Percentiles rank a stretch among this genome's conserved stretches.
Conservation (phyloP, 1,139 yeast genomes). For the Debaryomycetaceae sp. region DNA sequence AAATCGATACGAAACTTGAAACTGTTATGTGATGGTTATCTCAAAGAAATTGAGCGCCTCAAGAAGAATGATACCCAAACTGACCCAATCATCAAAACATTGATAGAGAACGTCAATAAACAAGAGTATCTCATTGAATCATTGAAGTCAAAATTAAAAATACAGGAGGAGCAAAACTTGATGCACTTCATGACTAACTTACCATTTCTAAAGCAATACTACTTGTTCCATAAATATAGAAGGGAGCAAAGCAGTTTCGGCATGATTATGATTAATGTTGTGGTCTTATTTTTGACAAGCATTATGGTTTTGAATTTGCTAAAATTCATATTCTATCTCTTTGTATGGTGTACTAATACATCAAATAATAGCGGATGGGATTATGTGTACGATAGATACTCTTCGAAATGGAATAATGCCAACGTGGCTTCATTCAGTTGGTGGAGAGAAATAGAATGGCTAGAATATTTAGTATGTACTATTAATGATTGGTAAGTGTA, state of each 20-base stretch:
- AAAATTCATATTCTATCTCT: constrained; percentile 12
- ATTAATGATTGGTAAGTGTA: background rate
- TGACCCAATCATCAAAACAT: constrained; percentile 12
- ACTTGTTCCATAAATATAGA: constrained; percentile 23
- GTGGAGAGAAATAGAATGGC: constrained; percentile 35
- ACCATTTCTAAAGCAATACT: constrained; percentile 34
- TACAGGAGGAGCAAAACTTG: constrained; percentile 7
- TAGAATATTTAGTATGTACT: constrained; percentile 27
- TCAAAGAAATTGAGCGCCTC: constrained; percentile 14
- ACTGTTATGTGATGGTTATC: constrained; percentile 21
- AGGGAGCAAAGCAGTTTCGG: constrained; percentile 21
- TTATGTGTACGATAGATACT: constrained; percentile 19
- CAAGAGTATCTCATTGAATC: constrained; percentile 22
- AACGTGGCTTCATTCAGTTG: constrained; percentile 16
- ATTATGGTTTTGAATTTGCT: constrained; percentile 18
- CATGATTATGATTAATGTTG: constrained; percentile 16
- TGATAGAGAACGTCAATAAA: constrained; percentile 14
- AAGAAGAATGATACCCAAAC: constrained; percentile 12
- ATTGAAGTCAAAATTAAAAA: constrained; percentile 18
- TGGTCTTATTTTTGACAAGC: constrained; percentile 21
- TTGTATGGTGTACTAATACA: constrained; percentile 7
- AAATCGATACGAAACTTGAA: constrained; percentile 18
- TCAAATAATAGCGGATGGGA: constrained; percentile 11
- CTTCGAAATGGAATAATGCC: constrained; percentile 7
- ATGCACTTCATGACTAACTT: constrained; percentile 19